Base-by-base conservation (phyloP, 2,329 filamentous ascomycete genomes). In the Xylaria sp. region DNA sequence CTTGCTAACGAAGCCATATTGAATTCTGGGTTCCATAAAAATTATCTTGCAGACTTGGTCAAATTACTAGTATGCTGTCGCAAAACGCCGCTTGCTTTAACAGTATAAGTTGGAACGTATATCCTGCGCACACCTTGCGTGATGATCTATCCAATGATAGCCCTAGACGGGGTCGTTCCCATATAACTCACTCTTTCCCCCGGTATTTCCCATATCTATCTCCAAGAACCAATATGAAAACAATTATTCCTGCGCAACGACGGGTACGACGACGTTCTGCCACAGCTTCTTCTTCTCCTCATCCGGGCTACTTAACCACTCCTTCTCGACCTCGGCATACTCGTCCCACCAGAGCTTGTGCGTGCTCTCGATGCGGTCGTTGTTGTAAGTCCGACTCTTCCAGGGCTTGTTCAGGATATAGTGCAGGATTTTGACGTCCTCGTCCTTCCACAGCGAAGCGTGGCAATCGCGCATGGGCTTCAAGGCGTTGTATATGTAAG, bases 331-430 rank as follows among this genome's bases (percentile, higher is more conserved):
- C 40, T 66, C 65, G 42, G 65, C 69, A 20, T 67, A 78, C 59
- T 72, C 73, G 44, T 79, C 76, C 78, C 78, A 79, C 78, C 78
- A 79, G 33, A 79, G 65, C 70, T 72, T 72, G 62, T 79, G 78
- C 38, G 77, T 78, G 54, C 71, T 72, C 71, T 78, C 72, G 53
- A 78, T 73, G 46, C 71, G 71, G 54, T 74, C 64, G 15, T 67
- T 63, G 17, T 76, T 71, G 66, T 72, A 76, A 4, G 56, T 48
- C 42, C 74, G 69, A 68, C 72, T 75, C 73, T 75, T 75, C 76
- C 76, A 78, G 3, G 76, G 75, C 72, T 78, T 77, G 61, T 77
- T 74, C 44, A 78, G 63, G 71, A 78, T 78, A 26, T 77, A 78
- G 59, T 78, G 76, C 31, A 77, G 57, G 28, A 77, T 68, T 67